Evolutionary conservation across 2,329 filamentous ascomycete species (phyloP).

Genomic region (Chrysoporthe cubensis): DNA sequence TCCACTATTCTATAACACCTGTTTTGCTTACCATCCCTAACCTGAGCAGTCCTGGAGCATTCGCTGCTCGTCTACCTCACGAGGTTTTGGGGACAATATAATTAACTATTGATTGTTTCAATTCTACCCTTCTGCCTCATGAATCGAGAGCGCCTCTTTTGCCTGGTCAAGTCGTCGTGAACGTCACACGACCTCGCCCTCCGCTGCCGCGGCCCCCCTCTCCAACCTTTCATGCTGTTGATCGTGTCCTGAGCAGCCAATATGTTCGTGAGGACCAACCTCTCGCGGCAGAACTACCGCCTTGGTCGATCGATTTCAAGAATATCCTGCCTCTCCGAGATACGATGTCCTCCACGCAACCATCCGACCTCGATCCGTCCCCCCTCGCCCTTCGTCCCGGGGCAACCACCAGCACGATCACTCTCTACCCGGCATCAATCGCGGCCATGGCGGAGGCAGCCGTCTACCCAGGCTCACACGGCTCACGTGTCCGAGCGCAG

Average conservation of each 20-base stretch:
- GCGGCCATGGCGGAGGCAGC: constrained; percentile 34
- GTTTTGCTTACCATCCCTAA: not conserved
- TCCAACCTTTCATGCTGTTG: constrained; percentile 25
- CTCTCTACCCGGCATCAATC: constrained; percentile 32
- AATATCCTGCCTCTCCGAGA: constrained; percentile 13
- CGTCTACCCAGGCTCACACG: not conserved
- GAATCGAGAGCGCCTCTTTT: constrained; percentile 14
- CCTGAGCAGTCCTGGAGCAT: not conserved
- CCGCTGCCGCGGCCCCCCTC: constrained; percentile 10
- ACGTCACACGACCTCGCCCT: constrained; percentile 17
- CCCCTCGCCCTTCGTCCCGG: constrained; percentile 1
- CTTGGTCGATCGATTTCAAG: constrained; percentile 32
- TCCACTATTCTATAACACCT: not conserved
- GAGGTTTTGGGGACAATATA: no score
- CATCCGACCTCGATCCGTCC: not conserved
- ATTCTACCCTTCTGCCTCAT: constrained; percentile 10
- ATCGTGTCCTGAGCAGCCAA: constrained; percentile 29
- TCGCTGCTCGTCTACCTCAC: not conserved
- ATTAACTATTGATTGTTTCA: not conserved
- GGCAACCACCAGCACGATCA: not conserved
- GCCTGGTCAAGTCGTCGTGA: constrained; percentile 16
- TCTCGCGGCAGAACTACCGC: constrained; percentile 34
- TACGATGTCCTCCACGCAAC: constrained; percentile 11
- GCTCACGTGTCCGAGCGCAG: constrained; percentile 35
- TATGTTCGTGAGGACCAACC: constrained; percentile 40